These are phyloP conservation scores for Pelargonium fulgidum DNA, from an alignment of 441 rosid genomes.

Conservation along the genomic window DNA sequence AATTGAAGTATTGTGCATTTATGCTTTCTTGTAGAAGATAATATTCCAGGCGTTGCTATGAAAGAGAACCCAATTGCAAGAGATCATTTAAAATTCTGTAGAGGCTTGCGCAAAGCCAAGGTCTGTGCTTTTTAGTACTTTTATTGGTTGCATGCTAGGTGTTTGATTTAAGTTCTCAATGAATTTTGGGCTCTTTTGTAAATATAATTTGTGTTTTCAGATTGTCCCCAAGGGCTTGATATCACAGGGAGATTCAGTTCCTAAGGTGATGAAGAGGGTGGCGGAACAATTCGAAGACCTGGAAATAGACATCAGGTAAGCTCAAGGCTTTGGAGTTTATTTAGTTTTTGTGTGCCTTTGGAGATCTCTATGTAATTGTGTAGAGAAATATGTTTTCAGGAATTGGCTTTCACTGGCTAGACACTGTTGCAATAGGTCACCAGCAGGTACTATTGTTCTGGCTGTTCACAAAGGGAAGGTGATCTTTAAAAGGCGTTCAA, in stretches of 20 bases:
- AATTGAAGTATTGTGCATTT: not conserved
- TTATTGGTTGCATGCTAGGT: not conserved
- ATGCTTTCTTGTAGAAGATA: slow-evolving; percentile 6
- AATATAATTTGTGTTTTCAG: not conserved
- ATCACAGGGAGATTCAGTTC: not conserved
- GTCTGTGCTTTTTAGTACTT: not conserved
- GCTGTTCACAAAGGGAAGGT: slow-evolving; percentile 2
- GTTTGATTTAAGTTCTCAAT: slow-evolving; percentile 1
- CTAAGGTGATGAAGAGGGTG: not conserved
- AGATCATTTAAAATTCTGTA: slow-evolving; percentile 5
- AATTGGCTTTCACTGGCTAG: not conserved
- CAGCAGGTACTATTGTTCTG: not conserved
- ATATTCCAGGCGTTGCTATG: not conserved
- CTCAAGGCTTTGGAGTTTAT: not conserved
- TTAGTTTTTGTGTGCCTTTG: not conserved
- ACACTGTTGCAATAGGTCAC: slow-evolving; percentile 5
- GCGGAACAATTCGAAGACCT: not conserved
- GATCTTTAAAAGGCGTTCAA: not conserved
- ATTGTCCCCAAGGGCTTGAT: not conserved
- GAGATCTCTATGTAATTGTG: not conserved
- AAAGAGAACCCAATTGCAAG: slow-evolving; percentile 2
- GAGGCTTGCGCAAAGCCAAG: not conserved
- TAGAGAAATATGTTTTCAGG: not conserved
- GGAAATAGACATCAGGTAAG: slow-evolving; percentile 6
- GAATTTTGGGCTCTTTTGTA: not conserved